Evolutionary conservation across 1,139 yeast genomes (phyloP).

Genomic region (Candida sanyaensis): DNA sequence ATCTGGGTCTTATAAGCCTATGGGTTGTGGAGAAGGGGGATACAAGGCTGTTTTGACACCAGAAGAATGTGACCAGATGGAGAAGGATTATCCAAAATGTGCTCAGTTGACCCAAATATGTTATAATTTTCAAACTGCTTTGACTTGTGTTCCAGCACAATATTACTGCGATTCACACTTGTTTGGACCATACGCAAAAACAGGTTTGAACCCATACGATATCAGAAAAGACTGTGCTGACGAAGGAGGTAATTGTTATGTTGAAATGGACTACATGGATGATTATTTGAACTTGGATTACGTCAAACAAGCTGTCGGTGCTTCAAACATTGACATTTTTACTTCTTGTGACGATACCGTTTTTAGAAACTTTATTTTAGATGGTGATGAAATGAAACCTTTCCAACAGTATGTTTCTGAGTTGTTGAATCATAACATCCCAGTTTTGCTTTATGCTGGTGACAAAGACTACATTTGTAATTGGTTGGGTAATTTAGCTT

Average conservation of each 20-base stretch:
- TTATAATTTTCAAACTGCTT: constrained; percentile 71
- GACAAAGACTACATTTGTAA: constrained; percentile 85
- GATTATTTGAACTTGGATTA: constrained; percentile 37
- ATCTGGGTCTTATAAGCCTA: constrained; percentile 69
- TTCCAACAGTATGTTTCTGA: constrained; percentile 69
- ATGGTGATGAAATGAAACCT: constrained; percentile 80
- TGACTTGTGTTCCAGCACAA: constrained; percentile 91
- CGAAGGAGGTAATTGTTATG: constrained; percentile 68
- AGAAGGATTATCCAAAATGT: constrained; percentile 70
- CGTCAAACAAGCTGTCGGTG: constrained; percentile 78
- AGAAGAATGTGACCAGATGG: constrained; percentile 61
- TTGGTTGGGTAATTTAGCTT: constrained; percentile 83
- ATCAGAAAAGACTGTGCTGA: constrained; percentile 81
- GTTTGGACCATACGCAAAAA: constrained; percentile 21
- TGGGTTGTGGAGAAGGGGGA: constrained; percentile 87
- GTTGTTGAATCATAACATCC: constrained; percentile 57
- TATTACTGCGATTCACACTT: constrained; percentile 50
- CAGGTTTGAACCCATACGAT: constrained; percentile 90
- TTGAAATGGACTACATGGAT: constrained; percentile 30
- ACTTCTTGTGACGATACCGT: constrained; percentile 86
- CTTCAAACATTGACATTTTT: constrained; percentile 75
- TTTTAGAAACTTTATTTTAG: constrained; percentile 68
- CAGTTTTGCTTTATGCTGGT: constrained; percentile 80
- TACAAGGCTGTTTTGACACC: constrained; percentile 64
- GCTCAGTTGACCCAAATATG: constrained; percentile 75